Conservation (phyloP, 495 filamentous ascomycete species). For the Xylaria scruposa region DNA sequence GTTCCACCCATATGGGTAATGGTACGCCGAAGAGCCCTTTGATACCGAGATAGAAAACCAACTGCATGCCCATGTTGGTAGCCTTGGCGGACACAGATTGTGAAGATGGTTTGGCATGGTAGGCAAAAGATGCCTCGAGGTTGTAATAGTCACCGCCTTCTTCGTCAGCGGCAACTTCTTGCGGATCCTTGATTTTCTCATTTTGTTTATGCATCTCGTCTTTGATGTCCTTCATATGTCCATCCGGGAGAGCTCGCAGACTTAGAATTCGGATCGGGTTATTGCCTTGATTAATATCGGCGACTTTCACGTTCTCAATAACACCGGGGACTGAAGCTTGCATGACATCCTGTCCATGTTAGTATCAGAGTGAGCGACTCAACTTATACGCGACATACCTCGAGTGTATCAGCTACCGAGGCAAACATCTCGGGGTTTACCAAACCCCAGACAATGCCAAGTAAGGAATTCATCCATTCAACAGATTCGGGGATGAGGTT, state of each 20-base stretch:
- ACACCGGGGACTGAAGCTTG: conserved; percentile 88
- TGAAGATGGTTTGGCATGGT: conserved; percentile 80
- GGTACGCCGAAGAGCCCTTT: conserved; percentile 88
- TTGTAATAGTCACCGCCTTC: conserved; percentile 96
- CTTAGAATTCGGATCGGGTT: conserved; percentile 92
- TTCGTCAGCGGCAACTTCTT: conserved; percentile 87
- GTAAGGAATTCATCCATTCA: conserved; percentile 87
- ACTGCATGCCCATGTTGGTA: conserved; percentile 91
- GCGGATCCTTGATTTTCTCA: conserved; percentile 79
- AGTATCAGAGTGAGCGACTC: conserved; percentile 56
- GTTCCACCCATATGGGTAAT: conserved; percentile 83
- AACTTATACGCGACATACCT: conserved; percentile 34
- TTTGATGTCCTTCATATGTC: conserved; percentile 79
- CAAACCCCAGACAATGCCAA: conserved; percentile 83
- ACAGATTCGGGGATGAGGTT: conserved; percentile 94
- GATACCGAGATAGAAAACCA: conserved; percentile 91
- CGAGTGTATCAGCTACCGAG: conserved; percentile 59
- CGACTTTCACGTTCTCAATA: conserved; percentile 94
- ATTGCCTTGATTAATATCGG: conserved; percentile 91
- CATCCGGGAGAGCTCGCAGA: conserved; percentile 83
- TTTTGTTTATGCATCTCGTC: conserved; percentile 78
- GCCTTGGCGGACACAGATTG: conserved; percentile 76
- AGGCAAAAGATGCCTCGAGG: conserved; percentile 89
- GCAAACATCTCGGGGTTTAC: conserved; percentile 94
- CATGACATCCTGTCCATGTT: conserved; percentile 78